Conservation (phyloP, 1,284 basidiomycete species). For the Microbotryum lychnidis-dioicae region DNA sequence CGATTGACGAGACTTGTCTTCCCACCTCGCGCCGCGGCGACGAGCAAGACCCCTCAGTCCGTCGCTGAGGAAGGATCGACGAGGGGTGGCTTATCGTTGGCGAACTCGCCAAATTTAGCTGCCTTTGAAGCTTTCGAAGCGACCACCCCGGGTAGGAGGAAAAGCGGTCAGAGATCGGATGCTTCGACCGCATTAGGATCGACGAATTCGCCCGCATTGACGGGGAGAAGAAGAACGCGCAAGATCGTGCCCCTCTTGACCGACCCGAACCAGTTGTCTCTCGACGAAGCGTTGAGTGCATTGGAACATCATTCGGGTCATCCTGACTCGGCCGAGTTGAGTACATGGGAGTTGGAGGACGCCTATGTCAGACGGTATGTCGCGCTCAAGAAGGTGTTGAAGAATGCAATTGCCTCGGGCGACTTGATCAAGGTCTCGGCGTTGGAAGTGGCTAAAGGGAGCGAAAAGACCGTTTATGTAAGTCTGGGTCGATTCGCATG, state of each 20-base stretch:
- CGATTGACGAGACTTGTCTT: too few relatives aligned
- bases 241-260: slow-evolving; percentile 34
- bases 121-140: too few relatives aligned
- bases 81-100: too few relatives aligned
- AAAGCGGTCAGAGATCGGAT: too few relatives aligned
- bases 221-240: slow-evolving; percentile 36
- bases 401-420: slow-evolving; percentile 39
- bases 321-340: slow-evolving; percentile 40
- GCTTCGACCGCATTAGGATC: background rate
- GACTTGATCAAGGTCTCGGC: slow-evolving; percentile 42
- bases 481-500: background rate
- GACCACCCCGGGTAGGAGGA: too few relatives aligned
- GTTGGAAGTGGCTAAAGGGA: slow-evolving; percentile 39
- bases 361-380: slow-evolving; percentile 44
- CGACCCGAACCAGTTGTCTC: slow-evolving; percentile 42
- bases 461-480: slow-evolving; percentile 36
- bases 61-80: too few relatives aligned
- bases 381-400: slow-evolving; percentile 43
- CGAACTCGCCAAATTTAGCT: too few relatives aligned
- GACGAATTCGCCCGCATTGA: slow-evolving; percentile 36
- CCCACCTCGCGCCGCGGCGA: too few relatives aligned
- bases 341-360: slow-evolving; percentile 45
- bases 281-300: slow-evolving; percentile 44
- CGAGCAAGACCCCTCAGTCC: too few relatives aligned
- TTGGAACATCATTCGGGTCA: slow-evolving; percentile 43